phyloP scores from a whole-genome alignment of 768 basidiomycete genomes.

The Calocybe indica region DNA sequence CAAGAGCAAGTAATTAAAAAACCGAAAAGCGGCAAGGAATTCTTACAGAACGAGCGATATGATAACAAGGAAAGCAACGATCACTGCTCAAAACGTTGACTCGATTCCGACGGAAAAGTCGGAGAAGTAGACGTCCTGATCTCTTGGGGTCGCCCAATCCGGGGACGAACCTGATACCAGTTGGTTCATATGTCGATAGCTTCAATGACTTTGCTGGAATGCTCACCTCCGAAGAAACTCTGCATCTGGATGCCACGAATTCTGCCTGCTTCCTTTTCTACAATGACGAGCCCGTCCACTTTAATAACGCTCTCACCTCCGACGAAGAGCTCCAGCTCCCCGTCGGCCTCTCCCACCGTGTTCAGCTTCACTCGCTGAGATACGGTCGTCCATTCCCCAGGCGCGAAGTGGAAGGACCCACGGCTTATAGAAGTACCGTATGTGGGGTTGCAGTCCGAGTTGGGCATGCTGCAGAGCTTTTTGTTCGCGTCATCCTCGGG shows the following conservation, averaged over 20 bases:
- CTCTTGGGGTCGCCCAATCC: slow-evolving; percentile 53
- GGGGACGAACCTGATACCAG: slow-evolving; percentile 30
- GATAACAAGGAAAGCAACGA: too few relatives aligned
- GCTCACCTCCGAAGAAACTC: slow-evolving; percentile 15
- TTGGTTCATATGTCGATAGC: too few relatives aligned
- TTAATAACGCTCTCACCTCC: slow-evolving; percentile 22
- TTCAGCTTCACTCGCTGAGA: slow-evolving; percentile 54
- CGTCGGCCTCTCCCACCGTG: slow-evolving; percentile 44
- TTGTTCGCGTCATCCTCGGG: slow-evolving; percentile 43
- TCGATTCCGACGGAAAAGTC: slow-evolving; percentile 65
- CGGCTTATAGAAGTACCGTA: slow-evolving; percentile 46
- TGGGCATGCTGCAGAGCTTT: slow-evolving; percentile 36
- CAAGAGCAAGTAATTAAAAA: too few relatives aligned
- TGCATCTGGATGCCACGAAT: slow-evolving; percentile 21
- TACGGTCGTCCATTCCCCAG: slow-evolving; percentile 47
- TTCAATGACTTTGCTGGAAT: neutral
- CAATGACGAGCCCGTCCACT: slow-evolving; percentile 4
- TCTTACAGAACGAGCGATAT: too few relatives aligned
- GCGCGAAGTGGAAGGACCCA: slow-evolving; percentile 40
- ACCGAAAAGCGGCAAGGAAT: too few relatives aligned
- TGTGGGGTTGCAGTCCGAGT: slow-evolving; percentile 32
- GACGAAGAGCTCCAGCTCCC: slow-evolving; percentile 46
- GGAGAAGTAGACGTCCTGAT: slow-evolving; percentile 60
- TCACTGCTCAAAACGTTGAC: slow-evolving; percentile 28
- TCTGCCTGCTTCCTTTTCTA: slow-evolving; percentile 5